Base-by-base conservation (phyloP, 495 filamentous ascomycete genomes). In the Astrocystis sublimbata region DNA sequence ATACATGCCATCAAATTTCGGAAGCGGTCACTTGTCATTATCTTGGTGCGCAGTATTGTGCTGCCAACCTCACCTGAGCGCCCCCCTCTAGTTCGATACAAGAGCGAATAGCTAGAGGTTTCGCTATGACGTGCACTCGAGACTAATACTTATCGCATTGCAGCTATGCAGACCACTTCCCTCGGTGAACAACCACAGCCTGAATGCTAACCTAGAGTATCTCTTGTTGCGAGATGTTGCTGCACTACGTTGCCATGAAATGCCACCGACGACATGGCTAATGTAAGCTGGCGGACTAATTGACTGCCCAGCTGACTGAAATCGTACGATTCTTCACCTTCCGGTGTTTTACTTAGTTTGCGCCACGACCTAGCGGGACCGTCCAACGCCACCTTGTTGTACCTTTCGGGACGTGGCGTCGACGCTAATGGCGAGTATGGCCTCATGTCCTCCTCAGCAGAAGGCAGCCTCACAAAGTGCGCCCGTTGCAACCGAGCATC, bases 331-430 rank as follows among this genome's bases (percentile, higher is more conserved):
- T 30, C 35, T 45, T 57, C 40, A 40, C 40, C 54, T 28, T 45
- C 54, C 40, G 54, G 40, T 57, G 54, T 57, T 57, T 57, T 17
- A 57, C 54, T 33, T 54, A 9, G 15, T 23, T 33, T 31, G 45
- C 57, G 35, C 31, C 21, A 41, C 57, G 33, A 24, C 3, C 33
- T 45, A 49, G 28, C 21, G 42, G 45, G 7, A 3, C n/a, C 24
- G 24, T 23, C 13, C 26, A 7, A 13, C 10, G 41, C 19, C 24
- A 41, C 17, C 42, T 58, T 13, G 42, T 58, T 47, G 15, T 30
- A 49, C 43, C 40, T 23, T n/a, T 51, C 3, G 45, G 26, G 4
- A 35, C 26, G 49, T 52, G 30, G 49, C 49, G 49, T 52, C 30
- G 19, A 23, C 19, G 46, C 13, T 49, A 30, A 23, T 49, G 9